phyloP scores from a whole-genome alignment of 2,329 filamentous ascomycete genomes.

The Aulographum hederae region DNA sequence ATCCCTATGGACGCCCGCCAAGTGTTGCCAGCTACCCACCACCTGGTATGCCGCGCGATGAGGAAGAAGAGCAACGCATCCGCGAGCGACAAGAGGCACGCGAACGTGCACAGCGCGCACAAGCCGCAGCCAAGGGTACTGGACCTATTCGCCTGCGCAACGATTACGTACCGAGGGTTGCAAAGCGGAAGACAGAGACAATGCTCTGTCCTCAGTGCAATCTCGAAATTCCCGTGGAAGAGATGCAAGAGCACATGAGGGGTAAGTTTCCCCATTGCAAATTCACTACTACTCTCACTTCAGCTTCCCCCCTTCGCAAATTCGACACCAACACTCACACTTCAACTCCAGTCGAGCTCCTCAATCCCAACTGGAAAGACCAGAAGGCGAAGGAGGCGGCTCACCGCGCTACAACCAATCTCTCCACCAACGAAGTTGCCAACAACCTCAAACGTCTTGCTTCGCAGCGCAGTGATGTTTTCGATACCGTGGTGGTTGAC shows the following conservation, averaged over 20 bases:
- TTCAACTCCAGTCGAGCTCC: conserved; percentile 47
- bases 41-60: conserved; percentile 12
- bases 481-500: conserved; percentile 54
- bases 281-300: background rate
- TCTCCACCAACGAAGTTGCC: conserved; percentile 72
- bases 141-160: conserved; percentile 76
- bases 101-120: conserved; percentile 54
- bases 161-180: conserved; percentile 77
- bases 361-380: conserved; percentile 91
- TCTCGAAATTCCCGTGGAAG: conserved; percentile 69
- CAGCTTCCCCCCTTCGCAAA: background rate
- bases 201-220: conserved; percentile 86
- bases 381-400: conserved; percentile 80
- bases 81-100: conserved; percentile 25
- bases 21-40: conserved; percentile 4
- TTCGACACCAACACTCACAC: conserved; percentile 5
- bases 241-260: conserved; percentile 83
- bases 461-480: conserved; percentile 72
- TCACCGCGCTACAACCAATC: conserved; percentile 68
- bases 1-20: conserved; percentile 5
- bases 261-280: conserved; percentile 31
- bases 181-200: conserved; percentile 43
- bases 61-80: conserved; percentile 18
- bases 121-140: conserved; percentile 51
- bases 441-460: conserved; percentile 92